A percentile compares a stretch with the other conserved stretches of the same genome.
These are phyloP conservation scores for Phytophthora palmivora DNA, from an alignment of 352 stramenopile genomes.

Conservation along the genomic window DNA sequence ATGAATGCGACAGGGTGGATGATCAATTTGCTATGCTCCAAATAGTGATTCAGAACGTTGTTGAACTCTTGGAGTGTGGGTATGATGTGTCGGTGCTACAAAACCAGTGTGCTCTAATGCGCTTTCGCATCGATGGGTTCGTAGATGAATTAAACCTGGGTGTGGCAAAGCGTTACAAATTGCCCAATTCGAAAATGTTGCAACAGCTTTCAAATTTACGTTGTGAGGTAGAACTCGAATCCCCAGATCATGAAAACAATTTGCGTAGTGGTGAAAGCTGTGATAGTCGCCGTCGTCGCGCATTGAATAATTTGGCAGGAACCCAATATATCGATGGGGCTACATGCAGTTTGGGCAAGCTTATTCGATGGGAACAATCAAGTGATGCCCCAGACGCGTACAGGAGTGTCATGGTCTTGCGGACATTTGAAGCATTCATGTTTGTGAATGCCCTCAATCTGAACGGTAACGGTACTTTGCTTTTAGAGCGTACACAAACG, in stretches of 20 bases:
- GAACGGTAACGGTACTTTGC: neutral
- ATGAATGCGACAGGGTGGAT: conserved; percentile 21
- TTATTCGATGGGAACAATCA: conserved; percentile 31
- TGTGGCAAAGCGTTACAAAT: conserved; percentile 4
- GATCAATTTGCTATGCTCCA: conserved; percentile 37
- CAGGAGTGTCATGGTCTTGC: conserved; percentile 27
- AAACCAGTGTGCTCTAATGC: conserved; percentile 11
- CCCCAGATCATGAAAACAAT: conserved; percentile 4
- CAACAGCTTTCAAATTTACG: conserved; percentile 14
- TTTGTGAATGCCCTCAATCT: conserved; percentile 19
- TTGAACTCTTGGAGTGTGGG: conserved; percentile 25
- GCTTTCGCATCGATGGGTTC: conserved; percentile 27
- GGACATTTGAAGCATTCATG: conserved; percentile 45
- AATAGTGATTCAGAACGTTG: conserved; percentile 10
- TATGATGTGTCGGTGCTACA: conserved; percentile 25
- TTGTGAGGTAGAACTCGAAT: conserved; percentile 11
- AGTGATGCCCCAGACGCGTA: conserved; percentile 10
- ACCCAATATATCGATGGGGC: conserved; percentile 21
- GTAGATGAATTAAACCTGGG: conserved; percentile 24
- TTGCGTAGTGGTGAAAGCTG: conserved; percentile 13
- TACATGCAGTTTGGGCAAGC: conserved; percentile 13
- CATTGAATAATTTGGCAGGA: conserved; percentile 26
- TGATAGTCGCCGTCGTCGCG: conserved; percentile 21
- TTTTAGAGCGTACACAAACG: too few species aligned
- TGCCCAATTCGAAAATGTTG: conserved; percentile 4